phyloP scores from a whole-genome alignment of 352 stramenopile genomes.

The Phytophthora macrochlamydospora region DNA sequence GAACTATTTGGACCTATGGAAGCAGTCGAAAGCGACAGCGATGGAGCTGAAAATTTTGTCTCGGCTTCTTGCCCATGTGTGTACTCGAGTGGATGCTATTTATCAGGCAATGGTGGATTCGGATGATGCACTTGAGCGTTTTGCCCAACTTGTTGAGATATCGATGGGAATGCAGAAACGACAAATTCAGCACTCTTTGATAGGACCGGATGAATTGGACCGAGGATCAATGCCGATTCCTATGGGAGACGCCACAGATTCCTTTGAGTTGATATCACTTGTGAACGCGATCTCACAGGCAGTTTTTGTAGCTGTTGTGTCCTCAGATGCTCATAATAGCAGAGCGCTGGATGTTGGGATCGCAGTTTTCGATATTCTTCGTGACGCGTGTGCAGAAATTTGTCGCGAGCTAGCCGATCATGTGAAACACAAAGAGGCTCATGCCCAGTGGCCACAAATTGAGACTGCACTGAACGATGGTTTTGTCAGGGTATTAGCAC shows the following conservation, averaged over 20 bases:
- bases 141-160: constrained; percentile 40
- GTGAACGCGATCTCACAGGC: constrained; percentile 55
- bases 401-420: constrained; percentile 21
- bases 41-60: constrained; percentile 56
- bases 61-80: constrained; percentile 46
- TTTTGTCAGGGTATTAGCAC: constrained; percentile 43
- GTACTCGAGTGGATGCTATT: constrained; percentile 37
- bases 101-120: constrained; percentile 31
- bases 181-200: constrained; percentile 19
- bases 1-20: constrained; percentile 46
- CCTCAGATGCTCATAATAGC: background rate
- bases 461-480: constrained; percentile 34
- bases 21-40: constrained; percentile 26
- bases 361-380: constrained; percentile 28
- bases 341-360: constrained; percentile 25
- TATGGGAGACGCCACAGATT: constrained; percentile 19
- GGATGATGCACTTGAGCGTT: constrained; percentile 35
- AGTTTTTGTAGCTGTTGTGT: constrained; percentile 30
- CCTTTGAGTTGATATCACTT: constrained; percentile 43
- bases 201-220: background rate
- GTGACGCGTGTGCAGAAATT: constrained; percentile 34
- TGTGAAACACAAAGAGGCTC: constrained; percentile 11
- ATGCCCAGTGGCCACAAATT: constrained; percentile 21
- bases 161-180: constrained; percentile 42
- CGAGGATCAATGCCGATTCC: background rate